Conservation (phyloP, 305 asterid species). For the Fraxinus nigra region DNA sequence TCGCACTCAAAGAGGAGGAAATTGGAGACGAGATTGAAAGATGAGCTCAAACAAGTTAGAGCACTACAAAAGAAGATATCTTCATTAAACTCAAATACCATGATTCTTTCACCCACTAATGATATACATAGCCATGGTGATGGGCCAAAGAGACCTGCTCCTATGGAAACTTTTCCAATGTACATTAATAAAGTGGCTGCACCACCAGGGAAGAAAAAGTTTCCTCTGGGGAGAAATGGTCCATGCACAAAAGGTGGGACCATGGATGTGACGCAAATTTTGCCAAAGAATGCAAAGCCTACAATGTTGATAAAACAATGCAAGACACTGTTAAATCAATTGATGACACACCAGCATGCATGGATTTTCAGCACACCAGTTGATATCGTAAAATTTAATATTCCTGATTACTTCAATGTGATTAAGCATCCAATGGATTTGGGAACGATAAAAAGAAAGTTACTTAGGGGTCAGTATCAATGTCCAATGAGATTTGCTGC, state of each 20-base stretch:
- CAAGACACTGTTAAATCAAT: conserved; percentile 39
- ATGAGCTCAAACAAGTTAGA: not conserved
- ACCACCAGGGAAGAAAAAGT: not conserved
- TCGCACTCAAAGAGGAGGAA: not conserved
- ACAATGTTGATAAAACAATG: conserved; percentile 57
- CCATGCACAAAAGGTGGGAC: not conserved
- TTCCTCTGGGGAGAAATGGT: not conserved
- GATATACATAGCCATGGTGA: not conserved
- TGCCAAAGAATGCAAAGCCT: conserved; percentile 30
- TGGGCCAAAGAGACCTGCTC: not conserved
- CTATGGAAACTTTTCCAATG: not conserved
- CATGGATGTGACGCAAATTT: conserved; percentile 24
- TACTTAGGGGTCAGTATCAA: conserved; percentile 28
- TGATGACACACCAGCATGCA: conserved; percentile 51
- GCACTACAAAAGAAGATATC: not conserved
- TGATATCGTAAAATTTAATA: conserved; percentile 46
- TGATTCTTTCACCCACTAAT: not conserved
- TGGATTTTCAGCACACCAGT: conserved; percentile 69
- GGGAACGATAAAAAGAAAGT: conserved; percentile 61
- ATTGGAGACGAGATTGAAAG: not conserved
- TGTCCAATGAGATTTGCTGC: not conserved
- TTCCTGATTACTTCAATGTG: conserved; percentile 38
- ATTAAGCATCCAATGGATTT: not conserved
- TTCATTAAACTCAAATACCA: not conserved
- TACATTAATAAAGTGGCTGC: not conserved